Base-by-base conservation (phyloP, 1,284 basidiomycete genomes). In the Cryptococcus floricola region DNA sequence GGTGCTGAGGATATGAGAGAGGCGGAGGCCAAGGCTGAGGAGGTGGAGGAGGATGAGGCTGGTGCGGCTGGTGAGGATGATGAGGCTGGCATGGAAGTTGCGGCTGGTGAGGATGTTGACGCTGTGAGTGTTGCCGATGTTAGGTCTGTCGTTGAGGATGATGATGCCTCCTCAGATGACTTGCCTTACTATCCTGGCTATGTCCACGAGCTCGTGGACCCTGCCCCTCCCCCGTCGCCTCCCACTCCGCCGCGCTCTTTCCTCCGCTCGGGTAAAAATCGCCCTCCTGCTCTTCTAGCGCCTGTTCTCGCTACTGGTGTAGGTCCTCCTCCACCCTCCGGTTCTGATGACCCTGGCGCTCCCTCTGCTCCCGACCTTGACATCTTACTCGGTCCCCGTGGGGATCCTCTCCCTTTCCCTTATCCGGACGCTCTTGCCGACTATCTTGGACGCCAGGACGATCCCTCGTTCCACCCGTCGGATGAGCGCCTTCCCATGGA, bases 41-140 rank as follows among this genome's bases (percentile, higher is more conserved):
- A 19, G 19, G 1, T 2, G n/a, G n/a, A n/a, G n/a, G 53, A 6
- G 53, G 52, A 49, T 5, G 31, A 54, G 44, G 25, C 1, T 44
- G 10, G 48, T 54, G 19, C 4, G 50, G 14, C 23, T 39, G 43
- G 5, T 45, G 43, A 18, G 16, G 4, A 13, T 3, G 43, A 23
- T 39, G 2, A 39, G 12, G 39, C 2, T n/a, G 13, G 39, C 13
- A 2, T 2, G 13, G 39, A 2, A 3, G 4, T 12, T 39, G n/a
- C 13, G 39, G 47, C 57, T 31, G 47, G 48, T 10, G 41, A 47
- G 25, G 54, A 53, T 39, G 54, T 47, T 19, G 23, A 48, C 10
- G 31, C 53, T 10, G 50, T 53, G 41, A 39, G 37, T 37, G 53
- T 52, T 10, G 53, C 48, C 54, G 9, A 43, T 56, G 42, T n/a